These are phyloP conservation scores for Alternaria angustiovoidea DNA, from an alignment of 2,329 filamentous ascomycete genomes.

Conservation along the genomic window DNA sequence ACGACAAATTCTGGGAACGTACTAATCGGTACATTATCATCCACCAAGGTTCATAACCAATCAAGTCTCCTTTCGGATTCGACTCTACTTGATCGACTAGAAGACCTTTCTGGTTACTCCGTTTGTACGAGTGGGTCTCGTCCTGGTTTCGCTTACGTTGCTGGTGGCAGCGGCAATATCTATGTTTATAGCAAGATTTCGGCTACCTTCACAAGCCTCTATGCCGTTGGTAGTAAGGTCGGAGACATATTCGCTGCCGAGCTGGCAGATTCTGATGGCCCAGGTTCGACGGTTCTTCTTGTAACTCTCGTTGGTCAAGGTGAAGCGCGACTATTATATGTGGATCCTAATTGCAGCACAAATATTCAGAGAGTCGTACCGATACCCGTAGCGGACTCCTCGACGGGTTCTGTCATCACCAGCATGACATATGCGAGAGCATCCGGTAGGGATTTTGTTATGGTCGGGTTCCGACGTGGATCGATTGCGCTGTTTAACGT, in stretches of 20 bases:
- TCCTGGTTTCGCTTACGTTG: conserved; percentile 55
- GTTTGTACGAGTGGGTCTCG: conserved; percentile 52
- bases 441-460: conserved; percentile 41
- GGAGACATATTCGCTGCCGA: conserved; percentile 49
- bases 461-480: conserved; percentile 66
- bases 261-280: not conserved
- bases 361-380: conserved; percentile 10
- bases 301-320: conserved; percentile 50
- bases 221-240: conserved; percentile 49
- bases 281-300: conserved; percentile 42
- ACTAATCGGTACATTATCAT: conserved; percentile 50
- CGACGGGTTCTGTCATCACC: conserved; percentile 61
- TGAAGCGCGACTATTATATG: conserved; percentile 43
- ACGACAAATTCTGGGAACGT: conserved; percentile 68
- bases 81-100: conserved; percentile 39
- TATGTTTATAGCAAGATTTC: conserved; percentile 46
- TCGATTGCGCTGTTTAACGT: conserved; percentile 59
- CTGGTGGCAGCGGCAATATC: conserved; percentile 55
- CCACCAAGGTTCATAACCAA: not conserved
- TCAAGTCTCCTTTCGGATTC: conserved; percentile 25
- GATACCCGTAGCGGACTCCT: conserved; percentile 35
- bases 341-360: conserved; percentile 14
- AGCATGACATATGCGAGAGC: conserved; percentile 53
- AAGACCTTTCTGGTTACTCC: conserved; percentile 59
- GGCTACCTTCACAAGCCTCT: conserved; percentile 33